Conservation (phyloP, 2,329 filamentous ascomycete species). For the Cladosporium sp. region DNA sequence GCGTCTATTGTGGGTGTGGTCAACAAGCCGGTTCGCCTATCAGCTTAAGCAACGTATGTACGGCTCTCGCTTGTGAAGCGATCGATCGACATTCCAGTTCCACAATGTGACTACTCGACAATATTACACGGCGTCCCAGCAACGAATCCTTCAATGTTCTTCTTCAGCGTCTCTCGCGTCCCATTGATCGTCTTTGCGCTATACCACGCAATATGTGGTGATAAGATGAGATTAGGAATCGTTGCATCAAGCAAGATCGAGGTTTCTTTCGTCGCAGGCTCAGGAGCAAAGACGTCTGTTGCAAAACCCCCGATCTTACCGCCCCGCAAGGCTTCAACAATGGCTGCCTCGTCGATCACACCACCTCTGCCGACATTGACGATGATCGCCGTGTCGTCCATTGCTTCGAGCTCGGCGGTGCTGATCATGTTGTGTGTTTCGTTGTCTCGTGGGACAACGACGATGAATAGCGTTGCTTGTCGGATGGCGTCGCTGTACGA, state of each 20-base stretch:
- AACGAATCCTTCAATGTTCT: conserved; percentile 46
- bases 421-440: conserved; percentile 24
- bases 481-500: conserved; percentile 36
- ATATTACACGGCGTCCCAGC: conserved; percentile 38
- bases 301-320: conserved; percentile 46
- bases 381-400: conserved; percentile 43
- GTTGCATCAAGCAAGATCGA: conserved; percentile 42
- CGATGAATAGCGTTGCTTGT: conserved; percentile 35
- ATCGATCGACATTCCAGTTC: too few relatives aligned
- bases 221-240: conserved; percentile 48
- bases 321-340: conserved; percentile 43
- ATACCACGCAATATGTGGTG: conserved; percentile 52
- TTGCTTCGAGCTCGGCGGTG: conserved; percentile 39
- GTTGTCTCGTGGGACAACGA: conserved; percentile 27
- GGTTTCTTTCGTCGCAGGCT: conserved; percentile 44
- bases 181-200: conserved; percentile 46
- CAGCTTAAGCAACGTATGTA: too few relatives aligned
- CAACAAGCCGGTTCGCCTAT: neutral
- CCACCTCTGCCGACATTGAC: conserved; percentile 48
- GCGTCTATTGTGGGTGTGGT: too few relatives aligned
- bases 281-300: conserved; percentile 48
- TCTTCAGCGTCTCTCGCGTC: conserved; percentile 41
- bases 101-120: conserved; percentile 19
- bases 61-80: too few relatives aligned
- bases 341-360: conserved; percentile 48